Evolutionary conservation across 805 yeast genomes (phyloP).

Genomic region (Candida rishiriensis): DNA sequence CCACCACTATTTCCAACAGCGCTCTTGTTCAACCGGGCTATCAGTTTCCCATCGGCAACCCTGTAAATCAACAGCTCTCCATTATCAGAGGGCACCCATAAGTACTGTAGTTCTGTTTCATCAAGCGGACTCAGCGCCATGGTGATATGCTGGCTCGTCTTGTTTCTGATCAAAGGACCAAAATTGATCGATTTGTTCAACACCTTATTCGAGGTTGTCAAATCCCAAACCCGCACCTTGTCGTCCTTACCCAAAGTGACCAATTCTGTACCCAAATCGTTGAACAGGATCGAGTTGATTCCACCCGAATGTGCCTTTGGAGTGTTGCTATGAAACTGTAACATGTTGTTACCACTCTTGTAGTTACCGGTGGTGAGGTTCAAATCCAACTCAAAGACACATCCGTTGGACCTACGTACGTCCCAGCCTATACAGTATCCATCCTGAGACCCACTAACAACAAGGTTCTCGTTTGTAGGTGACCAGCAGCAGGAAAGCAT

Average conservation of each 20-base stretch:
- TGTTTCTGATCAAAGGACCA: slow-evolving; percentile 73
- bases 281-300: slow-evolving; percentile 79
- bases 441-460: slow-evolving; percentile 78
- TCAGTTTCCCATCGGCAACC: slow-evolving; percentile 56
- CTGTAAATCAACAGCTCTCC: slow-evolving; percentile 64
- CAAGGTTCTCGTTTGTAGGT: slow-evolving; percentile 52
- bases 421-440: slow-evolving; percentile 89
- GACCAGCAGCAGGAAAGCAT: slow-evolving; percentile 50
- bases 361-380: slow-evolving; percentile 20
- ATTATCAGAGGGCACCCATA: slow-evolving; percentile 70
- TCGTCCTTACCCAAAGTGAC: slow-evolving; percentile 78
- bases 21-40: slow-evolving; percentile 48
- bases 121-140: slow-evolving; percentile 45
- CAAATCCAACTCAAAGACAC: slow-evolving; percentile 60
- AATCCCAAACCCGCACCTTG: slow-evolving; percentile 73
- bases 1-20: slow-evolving; percentile 20
- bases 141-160: slow-evolving; percentile 51
- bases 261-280: slow-evolving; percentile 56
- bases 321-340: slow-evolving; percentile 17
- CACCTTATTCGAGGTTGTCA: slow-evolving; percentile 42
- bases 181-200: slow-evolving; percentile 64
- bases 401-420: slow-evolving; percentile 61
- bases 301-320: slow-evolving; percentile 70
- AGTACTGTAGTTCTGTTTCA: slow-evolving; percentile 53
- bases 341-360: slow-evolving; percentile 17